These are phyloP conservation scores for Coniochaeta sp. DNA, from an alignment of 2,329 filamentous ascomycete genomes.

Conservation along the genomic window DNA sequence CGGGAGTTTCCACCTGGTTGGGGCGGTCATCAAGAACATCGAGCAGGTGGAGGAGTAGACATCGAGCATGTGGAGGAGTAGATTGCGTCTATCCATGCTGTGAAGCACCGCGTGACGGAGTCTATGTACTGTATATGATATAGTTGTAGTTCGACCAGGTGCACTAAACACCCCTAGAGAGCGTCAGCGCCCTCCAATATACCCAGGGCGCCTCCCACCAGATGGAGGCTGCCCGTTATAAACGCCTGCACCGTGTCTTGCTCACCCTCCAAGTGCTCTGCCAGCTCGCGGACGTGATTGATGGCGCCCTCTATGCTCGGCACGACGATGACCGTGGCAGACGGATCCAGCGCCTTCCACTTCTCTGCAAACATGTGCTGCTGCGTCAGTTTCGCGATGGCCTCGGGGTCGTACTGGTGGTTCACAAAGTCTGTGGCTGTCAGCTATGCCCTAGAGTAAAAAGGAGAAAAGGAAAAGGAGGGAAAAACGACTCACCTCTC, in stretches of 20 bases:
- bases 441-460: neutral
- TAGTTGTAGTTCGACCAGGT: too few species aligned
- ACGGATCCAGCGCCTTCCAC: conserved; percentile 40
- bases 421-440: conserved; percentile 45
- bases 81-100: neutral
- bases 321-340: conserved; percentile 35
- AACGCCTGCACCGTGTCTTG: conserved; percentile 22
- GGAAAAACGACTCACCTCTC: conserved; percentile 1
- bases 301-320: conserved; percentile 51
- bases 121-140: neutral
- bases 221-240: conserved; percentile 56
- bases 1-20: conserved; percentile 40
- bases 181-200: conserved; percentile 20
- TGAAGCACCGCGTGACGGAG: neutral
- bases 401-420: conserved; percentile 41
- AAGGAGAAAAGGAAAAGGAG: too few species aligned
- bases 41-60: conserved; percentile 14
- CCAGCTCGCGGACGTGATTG: conserved; percentile 31
- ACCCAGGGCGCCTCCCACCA: conserved; percentile 38
- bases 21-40: conserved; percentile 24
- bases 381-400: conserved; percentile 40
- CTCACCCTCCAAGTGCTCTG: conserved; percentile 4
- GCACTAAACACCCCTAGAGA: conserved; percentile 14
- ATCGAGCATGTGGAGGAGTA: conserved; percentile 16
- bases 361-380: conserved; percentile 43